These are phyloP conservation scores for Cudoniella acicularis DNA, from an alignment of 495 filamentous ascomycete genomes.

Conservation along the genomic window DNA sequence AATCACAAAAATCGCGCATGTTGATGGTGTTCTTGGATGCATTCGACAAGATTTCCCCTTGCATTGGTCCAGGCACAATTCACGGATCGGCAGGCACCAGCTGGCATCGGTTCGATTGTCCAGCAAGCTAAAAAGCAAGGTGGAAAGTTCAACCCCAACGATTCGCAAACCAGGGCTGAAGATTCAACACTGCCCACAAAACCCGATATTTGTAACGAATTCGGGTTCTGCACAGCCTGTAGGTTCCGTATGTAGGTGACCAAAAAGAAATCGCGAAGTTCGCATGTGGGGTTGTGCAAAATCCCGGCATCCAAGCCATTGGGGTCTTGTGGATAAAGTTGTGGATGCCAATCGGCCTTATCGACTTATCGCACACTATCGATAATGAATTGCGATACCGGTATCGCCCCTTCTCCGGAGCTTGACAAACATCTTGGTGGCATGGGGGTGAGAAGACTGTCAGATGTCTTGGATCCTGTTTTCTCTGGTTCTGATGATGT, in stretches of 20 bases:
- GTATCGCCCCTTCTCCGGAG: no score
- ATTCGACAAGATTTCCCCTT: neutral
- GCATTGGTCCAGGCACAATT: neutral
- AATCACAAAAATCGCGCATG: constrained; percentile 8
- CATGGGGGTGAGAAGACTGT: no score
- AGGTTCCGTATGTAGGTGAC: no score
- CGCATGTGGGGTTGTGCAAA: neutral
- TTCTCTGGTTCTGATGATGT: no score
- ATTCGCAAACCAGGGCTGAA: no score
- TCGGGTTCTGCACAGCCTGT: no score
- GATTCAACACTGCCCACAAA: no score
- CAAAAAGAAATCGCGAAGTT: no score
- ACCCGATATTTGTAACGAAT: no score
- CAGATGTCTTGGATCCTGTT: no score
- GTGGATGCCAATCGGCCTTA: neutral
- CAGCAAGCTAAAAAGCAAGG: neutral
- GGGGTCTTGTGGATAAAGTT: neutral
- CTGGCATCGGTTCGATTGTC: neutral
- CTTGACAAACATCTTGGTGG: no score
- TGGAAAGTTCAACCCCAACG: neutral
- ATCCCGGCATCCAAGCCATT: neutral
- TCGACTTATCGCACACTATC: neutral
- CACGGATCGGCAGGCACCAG: neutral
- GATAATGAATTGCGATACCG: neutral
- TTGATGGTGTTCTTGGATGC: neutral